Conservation (phyloP, 257 asterid genomes). For the Parsonsia alboflavescens region DNA sequence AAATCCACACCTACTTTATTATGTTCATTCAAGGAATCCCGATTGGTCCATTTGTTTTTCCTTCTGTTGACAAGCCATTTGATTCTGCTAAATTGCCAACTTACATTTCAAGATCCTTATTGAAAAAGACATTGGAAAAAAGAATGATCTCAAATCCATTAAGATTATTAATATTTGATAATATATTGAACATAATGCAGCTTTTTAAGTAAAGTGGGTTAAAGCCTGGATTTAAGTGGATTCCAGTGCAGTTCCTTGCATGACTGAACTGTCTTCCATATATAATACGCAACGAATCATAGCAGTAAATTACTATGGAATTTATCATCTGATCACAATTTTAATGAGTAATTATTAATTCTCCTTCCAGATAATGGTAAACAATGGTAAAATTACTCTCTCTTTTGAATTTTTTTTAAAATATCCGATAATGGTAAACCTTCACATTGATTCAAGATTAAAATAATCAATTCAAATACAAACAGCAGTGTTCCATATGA, state of each 20-base stretch:
- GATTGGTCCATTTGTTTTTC: conserved; percentile 16
- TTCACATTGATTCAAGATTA: no score
- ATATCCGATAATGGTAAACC: no score
- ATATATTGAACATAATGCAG: not conserved
- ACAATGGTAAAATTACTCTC: no score
- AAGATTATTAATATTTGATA: not conserved
- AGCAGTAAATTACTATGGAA: no score
- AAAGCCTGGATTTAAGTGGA: conserved; percentile 2
- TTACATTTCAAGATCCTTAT: not conserved
- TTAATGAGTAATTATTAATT: no score
- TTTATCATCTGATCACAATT: no score
- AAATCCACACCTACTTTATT: not conserved
- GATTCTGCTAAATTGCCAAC: not conserved
- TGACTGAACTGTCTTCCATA: not conserved
- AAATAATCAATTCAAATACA: no score
- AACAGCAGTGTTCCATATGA: no score
- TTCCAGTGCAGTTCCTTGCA: not conserved
- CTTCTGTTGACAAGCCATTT: not conserved
- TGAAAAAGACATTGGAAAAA: not conserved
- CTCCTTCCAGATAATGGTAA: no score
- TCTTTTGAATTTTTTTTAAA: no score
- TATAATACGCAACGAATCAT: no score
- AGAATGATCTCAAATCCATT: not conserved
- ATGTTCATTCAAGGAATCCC: conserved; percentile 14
- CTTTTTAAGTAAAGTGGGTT: conserved; percentile 8